Evolutionary conservation across 495 filamentous ascomycete species (phyloP), one percentile per base, ranked within the genome.

Genomic region (Penicillium alfredii): DNA sequence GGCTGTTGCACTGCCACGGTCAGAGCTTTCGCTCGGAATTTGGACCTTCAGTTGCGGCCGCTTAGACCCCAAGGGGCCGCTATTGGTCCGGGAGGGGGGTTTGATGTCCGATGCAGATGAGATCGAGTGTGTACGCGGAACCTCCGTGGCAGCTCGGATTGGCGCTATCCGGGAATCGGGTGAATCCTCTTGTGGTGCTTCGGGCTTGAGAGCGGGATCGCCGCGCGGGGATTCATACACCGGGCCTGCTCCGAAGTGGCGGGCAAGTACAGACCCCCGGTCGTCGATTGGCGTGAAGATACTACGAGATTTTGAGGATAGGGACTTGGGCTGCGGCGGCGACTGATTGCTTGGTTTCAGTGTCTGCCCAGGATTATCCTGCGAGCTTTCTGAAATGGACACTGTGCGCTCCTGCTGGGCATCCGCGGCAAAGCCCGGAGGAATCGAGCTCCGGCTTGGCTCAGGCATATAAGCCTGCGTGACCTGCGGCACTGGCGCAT

Each of bases 211-310:
- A 9, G 44, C 34, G 61, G 69, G 38, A 52, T 68, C 58, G 35
- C 50, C 33, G 31, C 67, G 63, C 3, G 64, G 56, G 5, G 63
- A 55, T 26, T 80, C 75, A 20, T 49, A 57, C 38, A 35, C 50
- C 22, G 54, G 78, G 45, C 53, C 69, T 8, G 60, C 67, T 25
- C 84, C 86, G 54, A 92, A 84, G 61, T 94, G 87, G 36, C 87
- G 84, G 9, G 84, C 84, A 14, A 96, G 68, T 44, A 95, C 79
- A 4, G 92, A 96, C 29, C 85, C 77, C 40, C 81, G 86, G 53
- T 94, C 90, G 47, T 95, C 92, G 38, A 97, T 94, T 2, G 92
- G 92, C 1, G 92, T 98, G 50, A 95, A 97, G 35, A 97, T 97
- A 59, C 88, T 95, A 38, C 88, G 81, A 6, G 83, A 84, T 58